Base-by-base conservation (phyloP, 192 early-diverging fungal genomes). In the Cladochytrium replicatum region DNA sequence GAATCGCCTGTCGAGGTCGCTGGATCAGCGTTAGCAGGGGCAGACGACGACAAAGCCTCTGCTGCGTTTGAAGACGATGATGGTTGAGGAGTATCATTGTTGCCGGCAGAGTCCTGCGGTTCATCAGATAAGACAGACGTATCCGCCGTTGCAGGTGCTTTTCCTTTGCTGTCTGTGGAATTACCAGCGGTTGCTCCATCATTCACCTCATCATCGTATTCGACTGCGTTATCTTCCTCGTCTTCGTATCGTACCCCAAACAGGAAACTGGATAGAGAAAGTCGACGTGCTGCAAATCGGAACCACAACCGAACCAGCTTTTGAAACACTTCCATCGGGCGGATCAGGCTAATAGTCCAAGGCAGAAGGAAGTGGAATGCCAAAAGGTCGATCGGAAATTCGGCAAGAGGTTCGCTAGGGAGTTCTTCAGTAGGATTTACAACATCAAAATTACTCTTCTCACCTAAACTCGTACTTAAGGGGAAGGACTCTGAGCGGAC, bases 181-280 rank as follows among this genome's bases (percentile, higher is more conserved):
- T n/a, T n/a, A n/a, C n/a, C n/a, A n/a, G n/a, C n/a, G n/a, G n/a
- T n/a, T n/a, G n/a, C n/a, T n/a, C n/a, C n/a, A n/a, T n/a, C n/a
- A n/a, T n/a, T n/a, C n/a, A n/a, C n/a, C n/a, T n/a, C 74, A 22
- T 57, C 61, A 0, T 64, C 66, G 1, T 71, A 71, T 19, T 57
- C 55, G 17, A 76, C 78, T 6, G 57, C 64, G 28, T 66, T 68
- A 2, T 83, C 82, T 60, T 95, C 91, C 55, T 97, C 91, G 6
- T 80, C 74, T 8, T 71, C 55, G 47, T 64, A 60, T 13, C 78
- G 68, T 32, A 61, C 67, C 9, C 84, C 87, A 50, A 94, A 78
- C 60, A 98, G 71, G 58, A 95, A 95, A 41, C 84, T 82, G 1
- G 83, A 78, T 42, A 98, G 58, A 1, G 91, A 79, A 25, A 88